Conservation (phyloP, 305 asterid species). For the Withania somnifera region DNA sequence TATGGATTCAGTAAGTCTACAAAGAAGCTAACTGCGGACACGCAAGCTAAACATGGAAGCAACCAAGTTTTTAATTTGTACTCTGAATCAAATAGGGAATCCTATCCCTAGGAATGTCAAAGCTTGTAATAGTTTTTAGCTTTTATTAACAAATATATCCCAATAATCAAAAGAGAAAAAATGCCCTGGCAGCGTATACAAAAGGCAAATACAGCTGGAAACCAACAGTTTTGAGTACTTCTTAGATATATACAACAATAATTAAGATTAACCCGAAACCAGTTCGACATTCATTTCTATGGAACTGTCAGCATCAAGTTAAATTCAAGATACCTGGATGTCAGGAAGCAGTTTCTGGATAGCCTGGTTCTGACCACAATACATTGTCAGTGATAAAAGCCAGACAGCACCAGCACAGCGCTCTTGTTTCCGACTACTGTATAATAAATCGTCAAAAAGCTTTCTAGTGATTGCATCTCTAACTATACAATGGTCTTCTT, state of each 20-base stretch:
- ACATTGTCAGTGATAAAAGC: slow-evolving; percentile 84
- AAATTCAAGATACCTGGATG: slow-evolving; percentile 66
- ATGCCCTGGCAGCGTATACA: neutral
- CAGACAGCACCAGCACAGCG: slow-evolving; percentile 99
- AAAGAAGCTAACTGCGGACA: neutral
- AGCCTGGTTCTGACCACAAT: slow-evolving; percentile 73
- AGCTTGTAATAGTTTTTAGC: neutral
- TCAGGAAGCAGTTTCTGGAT: slow-evolving; percentile 94
- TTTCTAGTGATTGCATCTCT: slow-evolving; percentile 80
- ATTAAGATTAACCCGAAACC: neutral
- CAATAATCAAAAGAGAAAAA: neutral
- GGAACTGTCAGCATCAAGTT: neutral
- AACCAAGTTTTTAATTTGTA: neutral
- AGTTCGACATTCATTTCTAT: neutral
- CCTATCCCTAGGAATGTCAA: neutral
- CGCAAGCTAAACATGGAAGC: neutral
- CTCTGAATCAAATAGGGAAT: neutral
- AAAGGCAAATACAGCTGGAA: neutral
- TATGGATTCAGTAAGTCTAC: neutral
- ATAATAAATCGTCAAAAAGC: slow-evolving; percentile 80
- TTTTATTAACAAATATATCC: neutral
- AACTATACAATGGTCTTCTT: slow-evolving; percentile 52
- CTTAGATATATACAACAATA: neutral
- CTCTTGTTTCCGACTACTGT: slow-evolving; percentile 93
- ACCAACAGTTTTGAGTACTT: neutral